Evolutionary conservation across 257 asterid species (phyloP).

Genomic region (Datura wrightii): DNA sequence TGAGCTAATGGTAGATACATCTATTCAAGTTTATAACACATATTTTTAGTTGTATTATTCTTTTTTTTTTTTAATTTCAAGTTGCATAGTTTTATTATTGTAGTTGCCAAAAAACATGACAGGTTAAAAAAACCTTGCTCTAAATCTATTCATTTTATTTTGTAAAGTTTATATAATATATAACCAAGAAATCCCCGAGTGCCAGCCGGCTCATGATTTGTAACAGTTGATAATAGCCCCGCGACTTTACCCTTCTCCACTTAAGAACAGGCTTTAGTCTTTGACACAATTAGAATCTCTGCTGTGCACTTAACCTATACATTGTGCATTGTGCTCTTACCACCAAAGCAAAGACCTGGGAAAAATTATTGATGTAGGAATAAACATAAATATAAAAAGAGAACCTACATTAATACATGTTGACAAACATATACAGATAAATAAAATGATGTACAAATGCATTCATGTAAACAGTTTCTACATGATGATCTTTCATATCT

Average conservation of each 20-base stretch:
- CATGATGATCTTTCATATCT: too few relatives aligned
- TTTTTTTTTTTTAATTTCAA: neutral
- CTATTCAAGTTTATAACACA: conserved; percentile 13
- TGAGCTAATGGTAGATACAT: neutral
- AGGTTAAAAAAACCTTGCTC: neutral
- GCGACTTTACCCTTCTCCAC: neutral
- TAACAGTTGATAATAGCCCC: neutral
- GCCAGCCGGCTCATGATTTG: neutral
- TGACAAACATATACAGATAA: neutral
- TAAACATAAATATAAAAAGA: conserved; percentile 2
- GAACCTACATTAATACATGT: neutral
- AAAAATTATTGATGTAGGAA: neutral
- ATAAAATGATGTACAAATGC: neutral
- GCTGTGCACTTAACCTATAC: neutral
- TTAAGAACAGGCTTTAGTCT: neutral
- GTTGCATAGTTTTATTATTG: neutral
- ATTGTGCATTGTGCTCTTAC: neutral
- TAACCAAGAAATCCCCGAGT: neutral
- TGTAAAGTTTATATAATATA: too few relatives aligned
- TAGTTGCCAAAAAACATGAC: neutral
- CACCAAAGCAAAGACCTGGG: neutral
- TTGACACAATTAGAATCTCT: neutral
- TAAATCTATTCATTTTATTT: too few relatives aligned
- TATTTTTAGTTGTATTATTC: neutral
- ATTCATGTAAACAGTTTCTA: neutral